Base-by-base conservation (phyloP, 768 basidiomycete genomes). In the Russula dissimulans region DNA sequence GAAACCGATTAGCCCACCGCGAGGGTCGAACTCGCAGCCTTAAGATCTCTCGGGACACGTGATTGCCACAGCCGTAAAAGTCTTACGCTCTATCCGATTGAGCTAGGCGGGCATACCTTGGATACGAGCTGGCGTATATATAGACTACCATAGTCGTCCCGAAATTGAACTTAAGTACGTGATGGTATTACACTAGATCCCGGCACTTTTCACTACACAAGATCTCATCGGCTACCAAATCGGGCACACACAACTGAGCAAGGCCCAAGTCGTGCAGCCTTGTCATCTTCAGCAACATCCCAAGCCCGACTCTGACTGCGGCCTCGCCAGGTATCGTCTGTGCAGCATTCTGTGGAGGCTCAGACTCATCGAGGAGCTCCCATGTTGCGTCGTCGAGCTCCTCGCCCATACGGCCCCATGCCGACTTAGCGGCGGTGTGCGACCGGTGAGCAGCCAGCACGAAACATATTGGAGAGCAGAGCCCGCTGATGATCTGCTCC, bases 401-500 rank as follows among this genome's bases (percentile, higher is more conserved):
- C 51, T 85, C 82, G 8, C 78, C 85, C 65, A 76, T 78, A 12
- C 78, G 76, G 0, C 89, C 89, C 86, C 87, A 90, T 0, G 84
- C 78, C 2, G 78, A 77, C 67, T 79, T 82, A 32, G 88, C 85
- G 6, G 81, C 82, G 0, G 71, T 73, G 0, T 86, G 85, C 65
- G 82, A 82, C 67, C 79, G 79, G 71, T 82, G 83, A 0, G 82
- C 81, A 7, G 88, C 86, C 42, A 88, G 72, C 31, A 89, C 78
- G 69, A 90, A 91, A 71, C 89, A 91, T 36, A 91, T 72, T 0
- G 86, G 78, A 0, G 89, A 91, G 67, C 89, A 91, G 57, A 91
- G 73, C 2, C 89, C 89, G 63, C 89, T 91, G 51, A 91, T 79
- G 56, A 78, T 73, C 64, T 89, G 88, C 68, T 91, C 89, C 18